Base-by-base conservation (phyloP, 2,329 filamentous ascomycete species). In the Cercospora janseana region DNA sequence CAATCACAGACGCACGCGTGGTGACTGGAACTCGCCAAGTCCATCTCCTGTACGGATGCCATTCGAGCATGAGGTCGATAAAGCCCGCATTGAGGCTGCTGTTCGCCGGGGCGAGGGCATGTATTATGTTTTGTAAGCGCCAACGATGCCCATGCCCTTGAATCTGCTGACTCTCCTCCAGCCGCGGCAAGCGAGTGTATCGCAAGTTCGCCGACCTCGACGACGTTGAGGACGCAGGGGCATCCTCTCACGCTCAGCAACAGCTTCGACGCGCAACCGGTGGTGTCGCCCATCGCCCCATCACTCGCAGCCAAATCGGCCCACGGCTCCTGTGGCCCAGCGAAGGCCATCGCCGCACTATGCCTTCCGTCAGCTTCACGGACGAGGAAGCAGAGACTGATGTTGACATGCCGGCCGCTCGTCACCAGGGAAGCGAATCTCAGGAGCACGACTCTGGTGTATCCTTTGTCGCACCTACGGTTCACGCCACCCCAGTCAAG, bases 131-230 rank as follows among this genome's bases (percentile, higher is more conserved):
- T 92, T 92, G 86, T 90, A 77, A 79, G 86, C 83, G 15, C 21
- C 9, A 8, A n/a, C n/a, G 21, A 35, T 18, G 23, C 34, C n/a
- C 43, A 49, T 49, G 7, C 23, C 4, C 16, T 9, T 31, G 12
- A 46, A 29, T 37, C 41, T 63, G 68, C 46, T 55, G 44, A 67
- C 68, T 55, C 24, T 20, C 40, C 20, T 29, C 42, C 54, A 90
- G 86, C 75, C 88, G 88, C 61, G 88, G 88, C 66, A 88, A 86
- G 75, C 88, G 82, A 66, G 75, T 88, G 49, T 89, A 88, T 72
- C 82, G 83, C 68, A 86, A 83, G 63, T 88, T 85, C 59, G 69
- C 70, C 35, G 67, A 65, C 18, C 61, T 63, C 16, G 67, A 66
- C 16, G 59, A 56, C 51, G 47, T 49, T 9, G 37, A 51, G 7